A percentile compares a stretch with the other conserved stretches of the same genome.
phyloP scores from a whole-genome alignment of 176 grass and related monocot species.

The Microstegium vimineum region DNA sequence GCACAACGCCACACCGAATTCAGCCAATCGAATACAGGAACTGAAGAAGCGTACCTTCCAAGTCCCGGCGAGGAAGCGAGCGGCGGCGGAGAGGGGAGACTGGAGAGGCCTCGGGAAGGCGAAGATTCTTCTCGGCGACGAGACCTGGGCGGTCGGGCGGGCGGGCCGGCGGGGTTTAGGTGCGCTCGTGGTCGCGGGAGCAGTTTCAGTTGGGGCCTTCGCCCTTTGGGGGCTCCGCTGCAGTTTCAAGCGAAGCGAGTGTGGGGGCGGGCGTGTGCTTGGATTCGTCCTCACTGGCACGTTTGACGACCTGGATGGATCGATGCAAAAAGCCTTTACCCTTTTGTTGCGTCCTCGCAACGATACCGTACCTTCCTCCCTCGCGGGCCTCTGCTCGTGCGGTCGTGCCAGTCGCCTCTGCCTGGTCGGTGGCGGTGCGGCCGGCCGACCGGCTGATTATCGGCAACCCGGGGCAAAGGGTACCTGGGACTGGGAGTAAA shows the following conservation, averaged over 20 bases:
- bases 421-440: conserved; percentile 15
- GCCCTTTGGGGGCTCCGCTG: background rate
- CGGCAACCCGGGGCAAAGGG: background rate
- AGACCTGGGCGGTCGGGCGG: background rate
- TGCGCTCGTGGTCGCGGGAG: background rate
- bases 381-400: too few species aligned
- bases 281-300: conserved; percentile 10
- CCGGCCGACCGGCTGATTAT: background rate
- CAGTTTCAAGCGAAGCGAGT: background rate
- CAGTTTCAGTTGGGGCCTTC: background rate
- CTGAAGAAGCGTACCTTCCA: conserved; percentile 2
- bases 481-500: too few species aligned
- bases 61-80: background rate
- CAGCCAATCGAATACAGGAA: background rate
- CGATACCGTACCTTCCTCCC: background rate
- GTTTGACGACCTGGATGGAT: background rate
- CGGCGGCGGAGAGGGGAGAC: background rate
- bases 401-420: background rate
- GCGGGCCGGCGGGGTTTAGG: background rate
- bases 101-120: background rate
- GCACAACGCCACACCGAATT: background rate
- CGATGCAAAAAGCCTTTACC: background rate
- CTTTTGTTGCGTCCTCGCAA: background rate
- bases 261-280: background rate
- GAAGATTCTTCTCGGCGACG: conserved; percentile 24